Evolutionary conservation across 306 rosid species (phyloP).

Genomic region (Boehmeria nivea): DNA sequence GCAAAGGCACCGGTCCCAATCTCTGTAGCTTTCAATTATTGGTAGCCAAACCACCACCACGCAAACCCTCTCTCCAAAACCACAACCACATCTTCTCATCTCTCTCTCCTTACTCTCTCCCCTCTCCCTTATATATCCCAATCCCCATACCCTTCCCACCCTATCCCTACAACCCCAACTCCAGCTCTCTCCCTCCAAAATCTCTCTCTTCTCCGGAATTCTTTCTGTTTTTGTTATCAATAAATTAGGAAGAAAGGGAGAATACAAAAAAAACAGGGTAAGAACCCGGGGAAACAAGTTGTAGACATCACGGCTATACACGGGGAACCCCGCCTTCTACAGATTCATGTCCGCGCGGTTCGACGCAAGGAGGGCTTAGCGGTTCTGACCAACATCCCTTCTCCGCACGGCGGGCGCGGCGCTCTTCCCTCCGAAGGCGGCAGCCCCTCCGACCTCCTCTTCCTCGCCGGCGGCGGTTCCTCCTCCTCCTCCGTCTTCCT

Average conservation of each 20-base stretch:
- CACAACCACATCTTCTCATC: too few relatives aligned
- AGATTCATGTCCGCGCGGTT: constrained; percentile 64
- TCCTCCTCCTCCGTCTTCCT: background rate
- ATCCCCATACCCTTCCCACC: too few relatives aligned
- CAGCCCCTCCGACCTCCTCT: constrained; percentile 95
- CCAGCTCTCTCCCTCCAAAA: background rate
- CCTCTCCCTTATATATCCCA: too few relatives aligned
- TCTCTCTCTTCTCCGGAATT: background rate
- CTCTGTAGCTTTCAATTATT: too few relatives aligned
- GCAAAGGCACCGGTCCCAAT: too few relatives aligned
- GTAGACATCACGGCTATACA: constrained; percentile 97
- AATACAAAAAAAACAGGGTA: constrained; percentile 30
- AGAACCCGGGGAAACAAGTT: constrained; percentile 63
- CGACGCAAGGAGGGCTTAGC: constrained; percentile 81
- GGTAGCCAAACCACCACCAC: too few relatives aligned
- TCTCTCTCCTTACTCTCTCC: too few relatives aligned
- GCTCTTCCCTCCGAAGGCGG: constrained; percentile 99
- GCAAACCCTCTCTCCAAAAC: too few relatives aligned
- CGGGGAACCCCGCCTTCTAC: constrained; percentile 50
- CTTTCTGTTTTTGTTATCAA: background rate
- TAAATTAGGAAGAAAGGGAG: too few relatives aligned
- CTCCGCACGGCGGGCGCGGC: constrained; percentile 99
- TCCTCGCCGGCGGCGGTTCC: constrained; percentile 90
- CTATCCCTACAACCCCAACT: background rate
- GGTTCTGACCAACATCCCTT: constrained; percentile 64